Base-by-base conservation (phyloP, 257 asterid genomes). In the Solanum rostratum region DNA sequence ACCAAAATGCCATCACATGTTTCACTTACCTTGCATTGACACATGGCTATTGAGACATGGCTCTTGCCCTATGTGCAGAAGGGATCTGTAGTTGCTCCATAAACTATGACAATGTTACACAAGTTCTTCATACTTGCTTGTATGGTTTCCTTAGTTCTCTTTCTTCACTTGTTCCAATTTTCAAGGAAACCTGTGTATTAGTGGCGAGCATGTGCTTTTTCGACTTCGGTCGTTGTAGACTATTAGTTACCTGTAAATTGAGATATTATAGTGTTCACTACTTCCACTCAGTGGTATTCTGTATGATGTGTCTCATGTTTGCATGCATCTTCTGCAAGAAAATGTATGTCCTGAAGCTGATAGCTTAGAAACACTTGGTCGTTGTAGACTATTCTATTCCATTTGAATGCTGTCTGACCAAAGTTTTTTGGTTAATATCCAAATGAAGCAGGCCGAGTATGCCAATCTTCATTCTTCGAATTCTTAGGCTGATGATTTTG, bases 41-140 rank as follows among this genome's bases (percentile, higher is more conserved):
- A 92, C 95, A 69, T 96, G 99, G 99, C 90, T 96, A 87, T 92
- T 94, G 87, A 92, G 96, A 88, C 99, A 96, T n/a, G 98, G 97
- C 83, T 96, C 99, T 60, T 96, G 99, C 90, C 99, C 99, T 79
- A 79, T 96, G 92, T 96, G 99, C 91, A 89, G 99, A 90, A 92
- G 99, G 91, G 99, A 94, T 85, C 95, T 95, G 88, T 95, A 92
- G 91, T 39, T 52, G 27, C 16, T 66, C 41, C 46, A 18, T 66
- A 66, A 83, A 46, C 52, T 45, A 69, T 82, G 43, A 52, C 76
- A 83, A 46, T 24, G 85, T 87, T 91, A 80, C 66, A 84, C 87
- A 16, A 86, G 88, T 86, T 88, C 89, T 86, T 86, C 83, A 85
- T 69, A 86, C 89, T 81, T 89, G 83, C 85, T 81, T 86, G 82